phyloP scores from a whole-genome alignment of 202 grass and related monocot genomes.

The Zizania palustris region DNA sequence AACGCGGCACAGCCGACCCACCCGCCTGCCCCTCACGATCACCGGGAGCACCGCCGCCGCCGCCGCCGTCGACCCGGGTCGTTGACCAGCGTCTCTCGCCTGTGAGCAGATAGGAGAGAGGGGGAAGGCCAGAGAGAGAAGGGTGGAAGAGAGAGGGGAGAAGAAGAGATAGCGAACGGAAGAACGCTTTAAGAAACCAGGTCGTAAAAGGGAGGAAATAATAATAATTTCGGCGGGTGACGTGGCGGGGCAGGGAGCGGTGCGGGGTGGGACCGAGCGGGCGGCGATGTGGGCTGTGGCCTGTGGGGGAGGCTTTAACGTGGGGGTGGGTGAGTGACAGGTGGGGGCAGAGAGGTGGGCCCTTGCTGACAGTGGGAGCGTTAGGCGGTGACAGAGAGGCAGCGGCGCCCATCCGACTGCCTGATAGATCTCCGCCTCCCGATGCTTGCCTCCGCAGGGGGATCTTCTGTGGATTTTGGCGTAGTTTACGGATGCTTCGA shows the following conservation, averaged over 20 bases:
- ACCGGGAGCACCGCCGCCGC: constrained; percentile 47
- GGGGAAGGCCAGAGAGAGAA: too few species aligned
- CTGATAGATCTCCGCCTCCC: constrained; percentile 58
- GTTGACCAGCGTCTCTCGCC: neutral
- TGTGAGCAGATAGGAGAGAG: neutral
- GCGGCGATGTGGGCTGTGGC: too few species aligned
- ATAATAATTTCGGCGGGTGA: constrained; percentile 52
- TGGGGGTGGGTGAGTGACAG: neutral
- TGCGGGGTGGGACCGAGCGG: neutral
- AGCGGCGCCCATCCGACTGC: neutral
- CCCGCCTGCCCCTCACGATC: neutral
- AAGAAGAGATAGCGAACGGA: constrained; percentile 49
- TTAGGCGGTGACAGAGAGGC: neutral
- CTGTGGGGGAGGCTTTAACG: constrained; percentile 31
- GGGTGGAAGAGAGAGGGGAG: neutral
- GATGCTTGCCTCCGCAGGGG: constrained; percentile 35
- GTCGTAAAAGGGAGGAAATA: constrained; percentile 23
- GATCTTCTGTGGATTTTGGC: constrained; percentile 41
- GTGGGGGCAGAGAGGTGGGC: fast-evolving
- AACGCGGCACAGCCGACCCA: constrained; percentile 3
- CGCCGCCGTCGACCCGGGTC: constrained; percentile 48
- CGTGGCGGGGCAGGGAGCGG: constrained; percentile 35
- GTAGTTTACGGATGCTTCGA: too few species aligned
- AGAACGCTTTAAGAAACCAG: constrained; percentile 47
- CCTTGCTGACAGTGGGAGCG: neutral